These are phyloP conservation scores for Pleurotus tuoliensis DNA, from an alignment of 768 basidiomycete species.

Conservation along the genomic window DNA sequence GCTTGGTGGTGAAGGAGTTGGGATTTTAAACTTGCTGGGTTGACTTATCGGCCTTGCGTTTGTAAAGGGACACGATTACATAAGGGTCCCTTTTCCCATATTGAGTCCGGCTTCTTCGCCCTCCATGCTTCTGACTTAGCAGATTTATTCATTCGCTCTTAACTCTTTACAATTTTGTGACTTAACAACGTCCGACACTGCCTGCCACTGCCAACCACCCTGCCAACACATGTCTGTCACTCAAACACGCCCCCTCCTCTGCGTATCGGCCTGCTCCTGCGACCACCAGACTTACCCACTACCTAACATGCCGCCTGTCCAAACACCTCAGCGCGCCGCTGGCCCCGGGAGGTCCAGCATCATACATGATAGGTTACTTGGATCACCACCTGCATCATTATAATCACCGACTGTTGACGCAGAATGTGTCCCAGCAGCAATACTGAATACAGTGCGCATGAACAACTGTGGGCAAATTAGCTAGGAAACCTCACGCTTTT, in stretches of 20 bases:
- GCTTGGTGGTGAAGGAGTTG: not conserved
- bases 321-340: not conserved
- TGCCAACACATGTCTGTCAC: not conserved
- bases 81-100: conserved; percentile 2
- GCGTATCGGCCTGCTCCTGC: not conserved
- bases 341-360: too few relatives aligned
- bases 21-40: conserved; percentile 7
- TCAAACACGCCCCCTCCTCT: not conserved
- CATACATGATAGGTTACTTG: not conserved
- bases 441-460: too few relatives aligned
- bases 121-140: conserved; percentile 2
- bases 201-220: not conserved
- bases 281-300: not conserved
- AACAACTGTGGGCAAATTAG: too few relatives aligned
- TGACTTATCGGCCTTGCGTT: conserved; percentile 9
- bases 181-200: not conserved
- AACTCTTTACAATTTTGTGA: not conserved
- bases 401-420: not conserved
- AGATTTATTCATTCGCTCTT: not conserved
- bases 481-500: too few relatives aligned
- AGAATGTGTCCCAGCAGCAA: too few relatives aligned
- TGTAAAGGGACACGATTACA: conserved; percentile 2
- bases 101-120: conserved; percentile 8
- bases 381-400: conserved; percentile 1
- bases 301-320: conserved; percentile 2